These are phyloP conservation scores for Cinnamomum chago DNA, from an alignment of 164 flowering plant genomes.

Conservation along the genomic window DNA sequence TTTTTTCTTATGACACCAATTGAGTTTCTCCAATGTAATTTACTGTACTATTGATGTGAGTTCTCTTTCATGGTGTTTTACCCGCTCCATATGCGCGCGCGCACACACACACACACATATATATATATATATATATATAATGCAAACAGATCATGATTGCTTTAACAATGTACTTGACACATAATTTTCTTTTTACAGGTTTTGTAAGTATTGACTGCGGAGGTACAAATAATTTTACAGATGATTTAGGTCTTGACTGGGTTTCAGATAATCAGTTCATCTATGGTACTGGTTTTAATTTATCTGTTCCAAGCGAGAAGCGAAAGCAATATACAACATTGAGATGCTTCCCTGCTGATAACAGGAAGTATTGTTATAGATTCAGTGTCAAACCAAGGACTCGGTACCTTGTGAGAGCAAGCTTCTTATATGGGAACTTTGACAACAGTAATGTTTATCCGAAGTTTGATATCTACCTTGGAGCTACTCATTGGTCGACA, in stretches of 20 bases:
- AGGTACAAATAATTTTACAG: slow-evolving; percentile 58
- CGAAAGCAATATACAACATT: slow-evolving; percentile 67
- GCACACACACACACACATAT: too few species aligned
- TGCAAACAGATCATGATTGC: background rate
- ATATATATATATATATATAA: background rate
- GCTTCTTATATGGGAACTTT: slow-evolving; percentile 92
- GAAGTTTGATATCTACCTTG: slow-evolving; percentile 87
- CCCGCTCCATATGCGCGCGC: background rate
- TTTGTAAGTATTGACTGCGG: slow-evolving; percentile 95
- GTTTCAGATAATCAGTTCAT: slow-evolving; percentile 48
- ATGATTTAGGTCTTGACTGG: slow-evolving; percentile 88
- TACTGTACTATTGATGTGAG: background rate
- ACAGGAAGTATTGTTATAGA: slow-evolving; percentile 81
- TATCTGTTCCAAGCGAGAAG: slow-evolving; percentile 66
- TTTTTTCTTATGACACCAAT: too few species aligned
- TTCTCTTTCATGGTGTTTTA: background rate
- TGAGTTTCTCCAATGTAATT: too few species aligned
- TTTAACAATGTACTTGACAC: background rate
- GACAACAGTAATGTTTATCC: slow-evolving; percentile 91
- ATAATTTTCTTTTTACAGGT: slow-evolving; percentile 45
- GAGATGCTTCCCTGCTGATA: slow-evolving; percentile 82
- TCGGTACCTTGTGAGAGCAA: slow-evolving; percentile 81
- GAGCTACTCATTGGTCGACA: slow-evolving; percentile 91
- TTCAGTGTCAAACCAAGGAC: slow-evolving; percentile 63
- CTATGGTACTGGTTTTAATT: slow-evolving; percentile 48